These are phyloP conservation scores for Pittosporum tobira DNA, from an alignment of 129 eudicot genomes.

Conservation along the genomic window DNA sequence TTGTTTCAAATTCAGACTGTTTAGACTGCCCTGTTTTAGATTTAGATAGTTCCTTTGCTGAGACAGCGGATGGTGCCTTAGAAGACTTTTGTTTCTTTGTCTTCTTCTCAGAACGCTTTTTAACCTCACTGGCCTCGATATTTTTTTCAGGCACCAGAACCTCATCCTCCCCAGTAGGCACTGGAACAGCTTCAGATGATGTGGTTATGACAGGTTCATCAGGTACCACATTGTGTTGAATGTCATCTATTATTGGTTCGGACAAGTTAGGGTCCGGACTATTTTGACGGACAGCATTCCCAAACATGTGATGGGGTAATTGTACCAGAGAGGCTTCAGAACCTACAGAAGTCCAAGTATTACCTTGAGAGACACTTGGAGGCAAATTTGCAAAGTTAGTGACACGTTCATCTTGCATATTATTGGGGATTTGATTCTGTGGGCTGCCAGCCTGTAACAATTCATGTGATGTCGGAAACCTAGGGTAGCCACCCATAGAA, in stretches of 20 bases:
- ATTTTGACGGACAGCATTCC: slow-evolving; percentile 16
- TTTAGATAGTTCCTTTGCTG: slow-evolving; percentile 37
- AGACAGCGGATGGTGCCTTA: slow-evolving; percentile 50
- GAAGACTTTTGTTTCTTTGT: slow-evolving; percentile 70
- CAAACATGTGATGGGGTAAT: slow-evolving; percentile 66
- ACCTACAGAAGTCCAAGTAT: slow-evolving; percentile 13
- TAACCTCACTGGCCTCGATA: slow-evolving; percentile 42
- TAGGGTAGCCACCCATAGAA: too few species aligned
- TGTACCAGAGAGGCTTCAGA: slow-evolving; percentile 34
- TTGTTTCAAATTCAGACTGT: slow-evolving; percentile 34
- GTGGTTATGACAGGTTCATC: slow-evolving; percentile 20
- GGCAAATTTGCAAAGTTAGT: slow-evolving; percentile 23
- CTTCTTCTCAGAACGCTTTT: slow-evolving; percentile 64
- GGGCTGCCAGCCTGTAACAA: slow-evolving; percentile 38
- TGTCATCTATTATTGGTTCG: slow-evolving; percentile 21
- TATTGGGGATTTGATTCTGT: slow-evolving; percentile 39
- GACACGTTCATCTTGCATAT: slow-evolving; percentile 22
- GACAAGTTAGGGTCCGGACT: slow-evolving; percentile 24
- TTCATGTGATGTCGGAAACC: slow-evolving; percentile 38
- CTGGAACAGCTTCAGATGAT: slow-evolving; percentile 13
- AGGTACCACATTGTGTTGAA: slow-evolving; percentile 6
- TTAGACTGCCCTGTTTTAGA: slow-evolving; percentile 43
- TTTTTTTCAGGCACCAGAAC: slow-evolving; percentile 17
- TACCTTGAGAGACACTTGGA: slow-evolving; percentile 35
- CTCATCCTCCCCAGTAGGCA: slow-evolving; percentile 16